Evolutionary conservation across 805 yeast genomes (phyloP), one percentile per base, ranked within the genome.

Genomic region (Limtongia smithiae): DNA sequence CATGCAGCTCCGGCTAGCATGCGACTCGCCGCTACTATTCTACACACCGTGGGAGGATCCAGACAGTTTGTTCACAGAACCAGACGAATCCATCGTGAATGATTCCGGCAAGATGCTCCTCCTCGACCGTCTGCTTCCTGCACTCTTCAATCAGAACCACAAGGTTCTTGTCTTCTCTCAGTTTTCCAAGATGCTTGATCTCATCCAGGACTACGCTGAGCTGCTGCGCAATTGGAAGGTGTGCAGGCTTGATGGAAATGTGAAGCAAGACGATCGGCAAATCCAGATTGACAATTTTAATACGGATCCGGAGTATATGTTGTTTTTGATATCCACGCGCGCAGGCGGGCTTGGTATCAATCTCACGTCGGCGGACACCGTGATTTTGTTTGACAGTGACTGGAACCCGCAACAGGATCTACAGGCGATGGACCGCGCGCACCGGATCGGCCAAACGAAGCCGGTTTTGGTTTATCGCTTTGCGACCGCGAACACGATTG

Each of bases 341-440:
- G 91, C 97, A 0, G 98, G 97, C 8, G 97, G 97, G 0, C 74
- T 91, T 28, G 98, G 98, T 4, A 79, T 91, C 37, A 91, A 91
- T 62, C 71, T 91, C 47, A 78, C 83, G 0, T 80, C 83, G 0
- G 96, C 97, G 0, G 97, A 93, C 57, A 82, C 95, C 1, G 97
- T 93, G 1, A 78, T 91, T 3, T 61, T 91, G 9, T 89, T 87
- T 63, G 98, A 91, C 62, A 84, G 88, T 48, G 98, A 91, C 63
- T 91, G 97, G 96, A 91, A 91, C 62, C 98, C 97, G 0, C 97
- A 91, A 63, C 94, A 88, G 54, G 97, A 91, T 67, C 70, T 89
- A 43, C 98, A 91, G 65, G 97, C 97, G 0, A 91, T 91, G 80
- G 97, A 90, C 61, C 74, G 98, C 46, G 94, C 85, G 11, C 97